These are phyloP conservation scores for Rhytidiadelphus loreus DNA, from an alignment of 225 moss, liverwort and hornwort genomes.

Conservation along the genomic window DNA sequence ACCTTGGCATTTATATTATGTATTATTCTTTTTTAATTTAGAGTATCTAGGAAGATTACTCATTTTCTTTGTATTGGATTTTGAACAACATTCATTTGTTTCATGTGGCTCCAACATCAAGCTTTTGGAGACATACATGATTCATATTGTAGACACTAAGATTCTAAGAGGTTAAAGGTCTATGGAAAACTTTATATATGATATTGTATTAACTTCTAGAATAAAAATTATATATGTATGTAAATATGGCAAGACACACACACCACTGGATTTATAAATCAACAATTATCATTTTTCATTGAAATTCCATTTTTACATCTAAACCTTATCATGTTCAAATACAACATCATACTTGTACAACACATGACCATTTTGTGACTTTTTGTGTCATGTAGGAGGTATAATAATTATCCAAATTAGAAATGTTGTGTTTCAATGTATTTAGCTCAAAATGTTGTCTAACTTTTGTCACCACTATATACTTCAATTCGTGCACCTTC, in stretches of 20 bases:
- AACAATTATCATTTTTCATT: not conserved
- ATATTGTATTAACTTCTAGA: not conserved
- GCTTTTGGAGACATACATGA: not conserved
- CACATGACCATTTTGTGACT: not conserved
- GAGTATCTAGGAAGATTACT: not conserved
- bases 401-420: not conserved
- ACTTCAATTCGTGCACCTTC: not conserved
- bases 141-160: fast-evolving
- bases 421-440: not conserved
- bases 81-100: not conserved
- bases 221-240: not conserved
- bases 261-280: not conserved
- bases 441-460: not conserved
- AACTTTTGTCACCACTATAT: not conserved
- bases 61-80: not conserved
- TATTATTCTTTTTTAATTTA: not conserved
- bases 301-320: not conserved
- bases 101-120: not conserved
- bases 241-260: not conserved
- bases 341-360: not conserved
- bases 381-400: not conserved
- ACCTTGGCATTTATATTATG: not conserved
- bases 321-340: not conserved
- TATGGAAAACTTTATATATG: fast-evolving
- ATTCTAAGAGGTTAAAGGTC: not conserved